These are phyloP conservation scores for Lophium mytilinum DNA, from an alignment of 495 filamentous ascomycete species.

Conservation along the genomic window DNA sequence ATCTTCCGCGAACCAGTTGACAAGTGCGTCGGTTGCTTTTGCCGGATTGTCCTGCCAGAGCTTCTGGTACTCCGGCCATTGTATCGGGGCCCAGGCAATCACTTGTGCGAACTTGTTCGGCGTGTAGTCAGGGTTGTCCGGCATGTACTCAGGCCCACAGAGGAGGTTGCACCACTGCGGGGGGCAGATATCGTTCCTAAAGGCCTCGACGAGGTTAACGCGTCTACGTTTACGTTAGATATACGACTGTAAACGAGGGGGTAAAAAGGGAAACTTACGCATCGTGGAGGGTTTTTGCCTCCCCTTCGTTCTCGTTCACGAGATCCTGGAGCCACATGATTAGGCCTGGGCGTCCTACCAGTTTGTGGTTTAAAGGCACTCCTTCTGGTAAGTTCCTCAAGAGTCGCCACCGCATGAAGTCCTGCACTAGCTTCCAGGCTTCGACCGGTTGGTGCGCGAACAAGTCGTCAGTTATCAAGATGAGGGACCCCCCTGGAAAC, in stretches of 20 bases:
- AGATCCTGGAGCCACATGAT: not conserved
- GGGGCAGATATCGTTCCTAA: not conserved
- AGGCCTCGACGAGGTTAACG: not conserved
- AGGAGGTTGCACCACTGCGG: not conserved
- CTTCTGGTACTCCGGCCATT: not conserved
- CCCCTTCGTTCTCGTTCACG: not conserved
- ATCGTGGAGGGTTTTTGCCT: not conserved
- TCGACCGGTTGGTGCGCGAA: slow-evolving; percentile 14
- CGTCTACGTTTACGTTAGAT: not conserved
- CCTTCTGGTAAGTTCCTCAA: not conserved
- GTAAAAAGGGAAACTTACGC: not conserved
- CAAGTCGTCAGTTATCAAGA: slow-evolving; percentile 27
- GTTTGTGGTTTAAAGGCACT: not conserved
- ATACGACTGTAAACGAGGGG: not conserved
- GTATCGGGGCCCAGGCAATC: not conserved
- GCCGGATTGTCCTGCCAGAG: not conserved
- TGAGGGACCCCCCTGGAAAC: slow-evolving; percentile 18
- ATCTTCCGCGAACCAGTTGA: slow-evolving; percentile 2
- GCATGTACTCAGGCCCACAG: too few relatives aligned
- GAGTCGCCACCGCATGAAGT: not conserved
- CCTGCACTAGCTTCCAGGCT: slow-evolving; percentile 14
- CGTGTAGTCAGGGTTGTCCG: too few relatives aligned
- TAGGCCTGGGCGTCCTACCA: not conserved
- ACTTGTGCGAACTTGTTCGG: too few relatives aligned
- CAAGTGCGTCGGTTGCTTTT: not conserved